Evolutionary conservation across 139 green algal genomes (phyloP).

Genomic region (Micractinium sp.): DNA sequence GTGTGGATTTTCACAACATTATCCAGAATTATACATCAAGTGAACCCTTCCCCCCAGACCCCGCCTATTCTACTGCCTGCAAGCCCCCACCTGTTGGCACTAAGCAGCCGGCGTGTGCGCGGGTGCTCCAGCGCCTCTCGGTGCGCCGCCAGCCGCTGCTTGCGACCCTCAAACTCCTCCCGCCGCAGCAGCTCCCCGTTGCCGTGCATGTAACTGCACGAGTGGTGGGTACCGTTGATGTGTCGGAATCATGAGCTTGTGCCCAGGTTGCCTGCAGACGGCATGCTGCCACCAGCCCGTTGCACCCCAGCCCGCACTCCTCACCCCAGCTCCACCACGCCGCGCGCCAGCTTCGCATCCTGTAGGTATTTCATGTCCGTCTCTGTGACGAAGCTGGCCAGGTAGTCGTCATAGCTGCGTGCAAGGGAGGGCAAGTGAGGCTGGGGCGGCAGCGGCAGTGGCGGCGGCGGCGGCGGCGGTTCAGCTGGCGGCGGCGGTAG

Average conservation of each 20-base stretch:
- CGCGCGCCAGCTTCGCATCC: slow-evolving; percentile 74
- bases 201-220: slow-evolving; percentile 75
- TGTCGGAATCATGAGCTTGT: not conserved
- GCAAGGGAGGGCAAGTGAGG: too few relatives aligned
- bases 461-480: not conserved
- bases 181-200: slow-evolving; percentile 87
- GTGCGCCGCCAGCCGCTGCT: slow-evolving; percentile 73
- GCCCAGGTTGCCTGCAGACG: too few relatives aligned
- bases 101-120: slow-evolving; percentile 78
- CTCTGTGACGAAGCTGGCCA: slow-evolving; percentile 86
- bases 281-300: not conserved
- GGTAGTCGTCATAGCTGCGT: slow-evolving; percentile 90
- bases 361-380: slow-evolving; percentile 90
- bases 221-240: slow-evolving; percentile 34
- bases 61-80: not conserved
- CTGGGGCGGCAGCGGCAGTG: not conserved
- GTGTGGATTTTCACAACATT: not conserved
- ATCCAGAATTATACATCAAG: not conserved
- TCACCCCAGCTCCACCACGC: slow-evolving; percentile 31
- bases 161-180: slow-evolving; percentile 90
- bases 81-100: slow-evolving; percentile 43
- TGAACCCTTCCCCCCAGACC: not conserved
- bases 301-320: not conserved
- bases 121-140: slow-evolving; percentile 72
- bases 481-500: not conserved